Evolutionary conservation across 371 early-diverging fungal genomes (phyloP).

Genomic region (Chytridium lagenaria): DNA sequence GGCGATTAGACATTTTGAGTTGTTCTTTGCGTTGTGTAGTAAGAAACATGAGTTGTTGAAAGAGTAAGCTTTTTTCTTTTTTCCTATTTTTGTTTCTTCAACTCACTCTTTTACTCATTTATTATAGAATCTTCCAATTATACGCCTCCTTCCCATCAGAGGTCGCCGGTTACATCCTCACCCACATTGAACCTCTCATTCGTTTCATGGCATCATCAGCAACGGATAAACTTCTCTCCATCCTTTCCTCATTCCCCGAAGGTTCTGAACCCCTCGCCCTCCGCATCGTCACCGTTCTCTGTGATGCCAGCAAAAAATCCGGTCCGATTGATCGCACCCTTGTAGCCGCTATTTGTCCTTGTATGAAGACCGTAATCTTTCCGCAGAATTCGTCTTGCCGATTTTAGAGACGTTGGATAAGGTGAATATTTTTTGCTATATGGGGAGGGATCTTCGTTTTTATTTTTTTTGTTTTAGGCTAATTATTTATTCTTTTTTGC

Average conservation of each 20-base stretch:
- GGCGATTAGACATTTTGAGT: conserved; percentile 50
- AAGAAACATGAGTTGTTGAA: conserved; percentile 49
- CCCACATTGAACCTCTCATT: conserved; percentile 74
- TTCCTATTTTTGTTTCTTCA: not conserved
- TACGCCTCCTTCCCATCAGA: conserved; percentile 57
- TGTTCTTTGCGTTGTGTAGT: conserved; percentile 56
- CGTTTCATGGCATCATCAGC: conserved; percentile 73
- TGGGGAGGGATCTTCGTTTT: too few relatives aligned
- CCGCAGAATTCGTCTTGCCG: conserved; percentile 73
- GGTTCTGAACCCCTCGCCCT: conserved; percentile 79
- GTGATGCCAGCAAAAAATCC: conserved; percentile 70
- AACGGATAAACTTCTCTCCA: conserved; percentile 50
- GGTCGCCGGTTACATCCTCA: conserved; percentile 68
- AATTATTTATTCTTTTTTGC: not conserved
- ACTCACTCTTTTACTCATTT: too few relatives aligned
- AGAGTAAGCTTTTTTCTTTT: conserved; percentile 32
- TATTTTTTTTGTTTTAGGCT: not conserved
- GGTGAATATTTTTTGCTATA: conserved; percentile 45
- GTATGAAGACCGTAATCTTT: too few relatives aligned
- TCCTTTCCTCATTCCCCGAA: conserved; percentile 58
- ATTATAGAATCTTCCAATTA: conserved; percentile 66
- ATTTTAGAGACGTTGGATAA: conserved; percentile 69
- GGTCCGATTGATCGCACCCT: too few relatives aligned
- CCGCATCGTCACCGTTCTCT: conserved; percentile 71
- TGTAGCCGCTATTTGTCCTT: too few relatives aligned